Percentiles rank a stretch among this genome's conserved stretches.
These are phyloP conservation scores for Saccharomyces hybrid DNA, from an alignment of 1,139 yeast species.

Conservation along the genomic window DNA sequence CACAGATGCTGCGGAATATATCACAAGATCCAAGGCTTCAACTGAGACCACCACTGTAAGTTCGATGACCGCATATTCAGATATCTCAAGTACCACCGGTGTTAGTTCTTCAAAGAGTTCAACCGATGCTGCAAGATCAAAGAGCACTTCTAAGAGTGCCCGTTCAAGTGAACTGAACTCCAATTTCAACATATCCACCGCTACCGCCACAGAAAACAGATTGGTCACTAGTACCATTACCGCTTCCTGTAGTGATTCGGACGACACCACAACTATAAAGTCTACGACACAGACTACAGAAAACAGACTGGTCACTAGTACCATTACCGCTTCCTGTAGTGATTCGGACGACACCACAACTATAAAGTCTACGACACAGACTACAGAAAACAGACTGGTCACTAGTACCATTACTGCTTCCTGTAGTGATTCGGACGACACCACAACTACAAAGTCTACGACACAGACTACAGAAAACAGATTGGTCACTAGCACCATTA, in stretches of 20 bases:
- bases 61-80: not conserved
- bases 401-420: not conserved
- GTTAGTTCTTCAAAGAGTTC: not conserved
- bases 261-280: too few relatives aligned
- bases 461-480: not conserved
- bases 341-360: too few relatives aligned
- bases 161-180: not conserved
- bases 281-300: not conserved
- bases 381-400: not conserved
- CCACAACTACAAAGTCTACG: not conserved
- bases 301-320: not conserved
- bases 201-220: not conserved
- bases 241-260: not conserved
- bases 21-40: not conserved
- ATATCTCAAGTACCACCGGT: not conserved
- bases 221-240: not conserved
- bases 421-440: not conserved
- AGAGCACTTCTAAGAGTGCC: not conserved
- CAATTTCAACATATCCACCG: not conserved
- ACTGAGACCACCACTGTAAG: not conserved
- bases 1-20: not conserved
- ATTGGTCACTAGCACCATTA: not conserved
- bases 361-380: too few relatives aligned
- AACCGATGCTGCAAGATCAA: not conserved
- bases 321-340: not conserved